These are phyloP conservation scores for Eucalyptus melliodora DNA, from an alignment of 345 rosid genomes.

Conservation along the genomic window DNA sequence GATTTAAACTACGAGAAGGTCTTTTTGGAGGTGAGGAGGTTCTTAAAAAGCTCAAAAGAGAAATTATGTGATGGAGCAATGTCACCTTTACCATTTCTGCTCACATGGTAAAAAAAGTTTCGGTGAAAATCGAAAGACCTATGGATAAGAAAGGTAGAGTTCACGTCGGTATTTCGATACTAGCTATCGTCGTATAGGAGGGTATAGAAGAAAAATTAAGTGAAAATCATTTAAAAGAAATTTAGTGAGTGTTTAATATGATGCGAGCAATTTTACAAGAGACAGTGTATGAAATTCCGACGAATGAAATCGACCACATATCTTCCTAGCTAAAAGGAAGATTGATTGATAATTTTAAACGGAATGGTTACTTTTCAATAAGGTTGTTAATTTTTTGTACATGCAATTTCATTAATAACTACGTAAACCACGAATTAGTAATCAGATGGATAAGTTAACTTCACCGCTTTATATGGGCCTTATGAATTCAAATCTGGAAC, in stretches of 20 bases:
- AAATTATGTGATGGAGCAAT: no score
- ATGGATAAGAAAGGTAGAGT: no score
- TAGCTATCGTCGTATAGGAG: fast-evolving
- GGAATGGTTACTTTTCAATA: not conserved
- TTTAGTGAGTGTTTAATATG: no score
- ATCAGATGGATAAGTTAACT: fast-evolving
- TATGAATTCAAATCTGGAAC: no score
- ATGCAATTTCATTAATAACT: not conserved
- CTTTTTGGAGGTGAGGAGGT: no score
- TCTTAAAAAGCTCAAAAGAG: no score
- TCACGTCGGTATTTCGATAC: no score
- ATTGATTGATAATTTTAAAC: not conserved
- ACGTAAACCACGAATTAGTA: fast-evolving
- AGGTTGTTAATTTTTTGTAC: fast-evolving
- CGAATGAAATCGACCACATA: fast-evolving
- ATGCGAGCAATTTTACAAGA: fast-evolving
- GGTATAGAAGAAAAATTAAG: no score
- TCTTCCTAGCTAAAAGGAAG: not conserved
- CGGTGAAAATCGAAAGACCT: fast-evolving
- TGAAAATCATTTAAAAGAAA: no score
- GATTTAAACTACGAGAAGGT: fast-evolving
- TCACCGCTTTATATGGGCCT: not conserved
- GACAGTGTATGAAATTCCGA: not conserved
- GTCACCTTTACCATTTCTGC: no score
- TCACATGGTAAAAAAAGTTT: no score